phyloP scores from a whole-genome alignment of 108 stramenopile genomes.

The Skeletonema potamos region DNA sequence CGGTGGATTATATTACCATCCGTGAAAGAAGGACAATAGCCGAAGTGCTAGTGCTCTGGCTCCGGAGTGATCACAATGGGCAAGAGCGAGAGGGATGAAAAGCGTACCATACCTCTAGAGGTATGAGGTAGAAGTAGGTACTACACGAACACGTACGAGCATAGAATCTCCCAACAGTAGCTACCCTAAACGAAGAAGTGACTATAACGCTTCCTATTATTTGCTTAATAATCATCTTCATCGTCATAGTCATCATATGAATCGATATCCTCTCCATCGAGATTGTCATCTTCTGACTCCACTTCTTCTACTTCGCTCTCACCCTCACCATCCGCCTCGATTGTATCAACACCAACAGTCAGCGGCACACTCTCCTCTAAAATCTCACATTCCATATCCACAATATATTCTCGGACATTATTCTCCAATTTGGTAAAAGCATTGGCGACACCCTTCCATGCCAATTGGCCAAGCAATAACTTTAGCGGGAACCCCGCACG shows the following conservation, averaged over 20 bases:
- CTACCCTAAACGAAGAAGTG: background rate
- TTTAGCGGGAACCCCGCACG: conserved; percentile 86
- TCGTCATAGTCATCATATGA: conserved; percentile 20
- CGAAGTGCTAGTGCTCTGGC: no score
- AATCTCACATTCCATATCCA: conserved; percentile 76
- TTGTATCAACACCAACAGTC: conserved; percentile 41
- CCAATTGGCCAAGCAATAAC: conserved; percentile 74
- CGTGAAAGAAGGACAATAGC: no score
- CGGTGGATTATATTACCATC: background rate
- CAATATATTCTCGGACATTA: conserved; percentile 60
- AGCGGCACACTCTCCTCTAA: conserved; percentile 71
- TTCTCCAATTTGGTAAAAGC: conserved; percentile 52
- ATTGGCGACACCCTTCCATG: conserved; percentile 53
- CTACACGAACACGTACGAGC: no score
- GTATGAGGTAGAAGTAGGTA: no score
- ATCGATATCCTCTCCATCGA: conserved; percentile 18
- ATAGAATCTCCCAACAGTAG: no score
- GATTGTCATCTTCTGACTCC: conserved; percentile 3
- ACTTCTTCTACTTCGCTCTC: background rate
- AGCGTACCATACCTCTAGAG: no score
- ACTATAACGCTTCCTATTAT: background rate
- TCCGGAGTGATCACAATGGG: no score
- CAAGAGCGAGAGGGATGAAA: no score
- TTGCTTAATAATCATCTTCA: conserved; percentile 4
- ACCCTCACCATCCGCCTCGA: conserved; percentile 22